A percentile compares a stretch with the other conserved stretches of the same genome.
Conservation (phyloP, 2,329 filamentous ascomycete genomes). For the Diaporthe australafricana region DNA sequence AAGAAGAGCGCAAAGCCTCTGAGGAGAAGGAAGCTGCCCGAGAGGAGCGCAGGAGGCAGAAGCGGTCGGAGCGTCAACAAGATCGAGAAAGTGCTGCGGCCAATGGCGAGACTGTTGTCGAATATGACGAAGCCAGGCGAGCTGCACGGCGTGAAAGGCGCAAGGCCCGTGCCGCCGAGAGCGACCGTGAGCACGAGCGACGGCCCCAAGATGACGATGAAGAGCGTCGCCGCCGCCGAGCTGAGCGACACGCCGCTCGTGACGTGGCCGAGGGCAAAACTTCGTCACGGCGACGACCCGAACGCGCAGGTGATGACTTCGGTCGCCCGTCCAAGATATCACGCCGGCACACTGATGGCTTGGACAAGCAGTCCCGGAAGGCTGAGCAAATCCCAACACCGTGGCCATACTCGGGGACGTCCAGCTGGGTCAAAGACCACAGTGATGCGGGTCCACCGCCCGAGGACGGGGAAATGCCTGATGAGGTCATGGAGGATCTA, state of each 20-base stretch:
- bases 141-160: conserved; percentile 60
- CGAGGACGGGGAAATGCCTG: conserved; percentile 50
- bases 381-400: conserved; percentile 44
- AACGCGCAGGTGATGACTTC: conserved; percentile 57
- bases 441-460: conserved; percentile 71
- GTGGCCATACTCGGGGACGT: conserved; percentile 74
- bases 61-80: conserved; percentile 50
- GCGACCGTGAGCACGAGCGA: conserved; percentile 47
- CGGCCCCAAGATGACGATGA: conserved; percentile 56
- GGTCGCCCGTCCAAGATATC: conserved; percentile 46
- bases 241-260: conserved; percentile 60
- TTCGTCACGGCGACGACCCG: conserved; percentile 55
- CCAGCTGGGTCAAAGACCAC: conserved; percentile 75
- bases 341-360: conserved; percentile 40
- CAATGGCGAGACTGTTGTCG: conserved; percentile 54
- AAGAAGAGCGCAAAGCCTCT: conserved; percentile 59
- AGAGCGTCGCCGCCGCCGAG: conserved; percentile 65
- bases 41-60: conserved; percentile 52
- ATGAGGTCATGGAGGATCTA: conserved; percentile 50
- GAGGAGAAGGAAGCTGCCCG: conserved; percentile 51
- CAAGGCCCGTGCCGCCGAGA: conserved; percentile 52
- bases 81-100: conserved; percentile 60
- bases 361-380: conserved; percentile 34
- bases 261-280: conserved; percentile 52
- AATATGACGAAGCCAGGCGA: conserved; percentile 43